Evolutionary conservation across 164 flowering plant species (phyloP).

Genomic region (Magnolia changhungtana): DNA sequence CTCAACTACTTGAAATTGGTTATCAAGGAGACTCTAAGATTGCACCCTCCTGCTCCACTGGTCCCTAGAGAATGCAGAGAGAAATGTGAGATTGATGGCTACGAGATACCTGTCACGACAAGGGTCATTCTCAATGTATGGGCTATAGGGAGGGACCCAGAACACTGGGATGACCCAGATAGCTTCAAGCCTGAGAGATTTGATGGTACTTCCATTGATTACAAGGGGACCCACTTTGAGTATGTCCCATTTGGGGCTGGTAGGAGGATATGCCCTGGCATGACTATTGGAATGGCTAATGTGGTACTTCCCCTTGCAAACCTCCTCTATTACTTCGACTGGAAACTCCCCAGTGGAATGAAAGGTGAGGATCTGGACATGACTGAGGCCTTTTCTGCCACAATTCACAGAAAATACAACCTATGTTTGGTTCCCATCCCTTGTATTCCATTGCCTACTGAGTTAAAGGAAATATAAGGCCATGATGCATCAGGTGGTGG

Average conservation of each 20-base stretch:
- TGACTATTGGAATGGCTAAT: not conserved
- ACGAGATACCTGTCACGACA: constrained; percentile 25
- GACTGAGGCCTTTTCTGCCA: not conserved
- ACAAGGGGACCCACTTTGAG: constrained; percentile 16
- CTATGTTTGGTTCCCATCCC: not conserved
- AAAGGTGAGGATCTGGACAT: not conserved
- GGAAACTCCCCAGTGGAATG: constrained; percentile 1
- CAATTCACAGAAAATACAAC: not conserved
- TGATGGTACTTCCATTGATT: constrained; percentile 13
- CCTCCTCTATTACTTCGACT: constrained; percentile 2
- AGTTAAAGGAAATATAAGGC: too few relatives aligned
- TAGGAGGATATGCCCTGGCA: constrained; percentile 8
- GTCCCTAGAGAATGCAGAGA: constrained; percentile 32
- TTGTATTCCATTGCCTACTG: not conserved
- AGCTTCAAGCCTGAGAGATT: constrained; percentile 37
- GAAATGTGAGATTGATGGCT: constrained; percentile 20
- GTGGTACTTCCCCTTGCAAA: not conserved
- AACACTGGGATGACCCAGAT: constrained; percentile 30
- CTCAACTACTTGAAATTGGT: constrained; percentile 4
- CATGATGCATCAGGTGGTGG: too few relatives aligned
- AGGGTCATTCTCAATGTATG: constrained; percentile 27
- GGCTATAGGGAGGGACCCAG: constrained; percentile 24
- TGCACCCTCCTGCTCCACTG: constrained; percentile 36
- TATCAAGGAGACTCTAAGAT: constrained; percentile 30
- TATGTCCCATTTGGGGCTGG: constrained; percentile 1